Evolutionary conservation across 495 filamentous ascomycete species (phyloP).

Genomic region (Penicillium pancosmium): DNA sequence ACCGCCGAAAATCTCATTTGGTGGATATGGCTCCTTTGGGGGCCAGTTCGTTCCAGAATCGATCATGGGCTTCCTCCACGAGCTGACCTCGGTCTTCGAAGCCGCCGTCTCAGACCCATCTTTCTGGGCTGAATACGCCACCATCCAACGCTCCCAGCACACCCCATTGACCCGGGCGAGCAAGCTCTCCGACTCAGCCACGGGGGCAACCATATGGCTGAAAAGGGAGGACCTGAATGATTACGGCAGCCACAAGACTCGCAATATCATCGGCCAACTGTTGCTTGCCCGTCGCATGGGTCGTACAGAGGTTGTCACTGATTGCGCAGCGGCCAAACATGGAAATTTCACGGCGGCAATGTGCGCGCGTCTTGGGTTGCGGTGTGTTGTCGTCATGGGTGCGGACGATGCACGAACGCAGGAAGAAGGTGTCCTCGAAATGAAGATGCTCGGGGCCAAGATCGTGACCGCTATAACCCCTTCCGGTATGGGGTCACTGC

Average conservation of each 20-base stretch:
- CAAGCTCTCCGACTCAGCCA: constrained; percentile 28
- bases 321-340: constrained; percentile 38
- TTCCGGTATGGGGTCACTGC: constrained; percentile 33
- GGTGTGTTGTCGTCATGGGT: constrained; percentile 36
- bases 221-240: constrained; percentile 37
- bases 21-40: constrained; percentile 35
- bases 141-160: constrained; percentile 22
- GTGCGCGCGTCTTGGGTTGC: constrained; percentile 34
- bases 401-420: constrained; percentile 33
- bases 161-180: constrained; percentile 32
- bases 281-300: constrained; percentile 36
- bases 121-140: constrained; percentile 35
- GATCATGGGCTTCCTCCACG: constrained; percentile 33
- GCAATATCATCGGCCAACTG: constrained; percentile 39
- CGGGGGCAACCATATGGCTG: constrained; percentile 38
- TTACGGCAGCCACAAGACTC: constrained; percentile 34
- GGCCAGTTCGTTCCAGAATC: constrained; percentile 39
- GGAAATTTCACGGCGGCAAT: constrained; percentile 36
- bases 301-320: constrained; percentile 34
- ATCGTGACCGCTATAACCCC: constrained; percentile 30
- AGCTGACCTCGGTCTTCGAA: constrained; percentile 36
- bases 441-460: constrained; percentile 36
- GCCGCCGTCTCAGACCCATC: constrained; percentile 30
- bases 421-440: constrained; percentile 30
- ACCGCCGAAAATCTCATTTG: constrained; percentile 27